A percentile compares a stretch with the other conserved stretches of the same genome.
These are phyloP conservation scores for Leccinum aurantiacum DNA, from an alignment of 768 basidiomycete species.

Conservation along the genomic window DNA sequence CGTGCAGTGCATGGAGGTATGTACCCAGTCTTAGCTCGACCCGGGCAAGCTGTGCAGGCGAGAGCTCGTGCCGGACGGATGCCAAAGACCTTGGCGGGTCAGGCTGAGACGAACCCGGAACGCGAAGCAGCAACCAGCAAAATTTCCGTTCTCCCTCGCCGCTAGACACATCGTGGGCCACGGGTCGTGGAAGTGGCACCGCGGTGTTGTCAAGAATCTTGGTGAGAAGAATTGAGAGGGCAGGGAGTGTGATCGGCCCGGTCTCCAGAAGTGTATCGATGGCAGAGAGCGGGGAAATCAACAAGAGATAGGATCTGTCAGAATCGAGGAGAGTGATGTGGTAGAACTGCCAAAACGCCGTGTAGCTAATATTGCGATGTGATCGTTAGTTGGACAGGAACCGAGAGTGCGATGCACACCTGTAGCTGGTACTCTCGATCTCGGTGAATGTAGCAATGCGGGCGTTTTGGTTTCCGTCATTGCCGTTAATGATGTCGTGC, in stretches of 20 bases:
- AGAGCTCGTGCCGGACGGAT: conserved; percentile 38
- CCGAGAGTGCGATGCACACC: conserved; percentile 22
- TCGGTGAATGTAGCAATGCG: conserved; percentile 22
- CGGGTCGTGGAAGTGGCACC: conserved; percentile 50
- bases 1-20: conserved; percentile 63
- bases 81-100: conserved; percentile 34
- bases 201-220: conserved; percentile 44
- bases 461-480: conserved; percentile 17
- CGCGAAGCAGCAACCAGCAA: conserved; percentile 32
- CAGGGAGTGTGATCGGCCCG: conserved; percentile 30
- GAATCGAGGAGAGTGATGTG: conserved; percentile 26
- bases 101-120: conserved; percentile 36
- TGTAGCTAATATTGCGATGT: conserved; percentile 24
- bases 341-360: conserved; percentile 26
- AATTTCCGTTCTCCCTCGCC: conserved; percentile 22
- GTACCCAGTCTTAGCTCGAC: conserved; percentile 64
- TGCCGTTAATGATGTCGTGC: conserved; percentile 30
- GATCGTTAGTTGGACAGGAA: neutral
- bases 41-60: conserved; percentile 39
- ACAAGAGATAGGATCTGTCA: conserved; percentile 28
- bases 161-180: conserved; percentile 45
- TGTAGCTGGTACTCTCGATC: conserved; percentile 29
- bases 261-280: conserved; percentile 11
- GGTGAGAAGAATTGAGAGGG: conserved; percentile 40
- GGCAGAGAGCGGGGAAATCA: conserved; percentile 17